Evolutionary conservation across 1,284 basidiomycete genomes (phyloP), one percentile per base, ranked within the genome.

Genomic region (Trichosporon coremiiforme): DNA sequence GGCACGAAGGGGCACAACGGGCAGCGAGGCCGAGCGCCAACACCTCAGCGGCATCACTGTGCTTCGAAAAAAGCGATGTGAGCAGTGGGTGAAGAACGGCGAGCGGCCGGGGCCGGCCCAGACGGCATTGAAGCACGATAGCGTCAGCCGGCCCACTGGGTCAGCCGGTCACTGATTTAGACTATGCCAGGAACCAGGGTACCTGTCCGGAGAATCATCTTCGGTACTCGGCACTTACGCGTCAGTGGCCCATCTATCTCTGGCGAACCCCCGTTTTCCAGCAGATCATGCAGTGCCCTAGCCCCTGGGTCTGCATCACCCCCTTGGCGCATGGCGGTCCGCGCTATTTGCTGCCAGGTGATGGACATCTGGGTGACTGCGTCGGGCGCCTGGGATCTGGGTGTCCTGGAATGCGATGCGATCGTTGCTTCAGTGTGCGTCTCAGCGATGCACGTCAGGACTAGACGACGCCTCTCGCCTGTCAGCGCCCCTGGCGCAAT

Each of bases 181-280:
- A 60, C 17, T 60, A 33, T 17, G 15, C 7, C 57, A 60, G 57
- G 57, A 60, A 60, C 57, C 57, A 60, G 57, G 57, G 57, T 33
- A 13, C 57, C 47, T 22, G 47, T 33, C n/a, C 33, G 33, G 33
- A 33, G 33, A 22, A 4, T 53, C 17, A 33, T 33, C 29, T 33
- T 17, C 31, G 31, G 29, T 33, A 15, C 31, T 60, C 57, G 57
- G 57, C 57, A 60, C 57, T 60, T 31, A 33, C 57, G 57, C 57
- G 57, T 60, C 29, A 33, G 8, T 17, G 36, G 45, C 45, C n/a
- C 17, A 3, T 13, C 4, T n/a, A 29, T 20, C 25, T 33, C 31
- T 9, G 22, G 13, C 57, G 31, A 8, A 35, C 57, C 57, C 57
- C 57, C 57, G 3, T 60, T 60, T 60, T 33, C 57, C 57, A 60